Conservation (phyloP, 2,329 filamentous ascomycete species). For the Scorias spongiosa region DNA sequence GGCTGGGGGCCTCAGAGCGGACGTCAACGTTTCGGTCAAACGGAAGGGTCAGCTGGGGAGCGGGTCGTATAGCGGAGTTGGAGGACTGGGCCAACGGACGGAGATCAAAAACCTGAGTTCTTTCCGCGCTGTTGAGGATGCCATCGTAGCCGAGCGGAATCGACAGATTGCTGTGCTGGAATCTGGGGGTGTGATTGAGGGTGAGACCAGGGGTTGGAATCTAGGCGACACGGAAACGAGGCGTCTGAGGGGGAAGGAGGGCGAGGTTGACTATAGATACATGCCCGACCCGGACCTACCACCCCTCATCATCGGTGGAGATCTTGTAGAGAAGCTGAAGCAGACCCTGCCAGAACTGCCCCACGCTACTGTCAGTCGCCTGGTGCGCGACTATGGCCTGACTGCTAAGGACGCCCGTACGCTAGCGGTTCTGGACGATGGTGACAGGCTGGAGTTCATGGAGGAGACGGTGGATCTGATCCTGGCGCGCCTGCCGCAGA, state of each 20-base stretch:
- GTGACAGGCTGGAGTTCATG: constrained; percentile 69
- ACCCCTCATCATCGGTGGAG: constrained; percentile 58
- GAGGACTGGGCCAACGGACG: constrained; percentile 65
- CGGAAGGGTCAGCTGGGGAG: constrained; percentile 30
- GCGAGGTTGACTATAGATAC: constrained; percentile 93
- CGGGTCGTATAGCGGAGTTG: constrained; percentile 39
- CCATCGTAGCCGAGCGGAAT: constrained; percentile 79
- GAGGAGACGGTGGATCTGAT: constrained; percentile 46
- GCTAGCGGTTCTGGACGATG: constrained; percentile 61
- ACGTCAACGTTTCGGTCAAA: constrained; percentile 85
- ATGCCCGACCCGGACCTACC: constrained; percentile 92
- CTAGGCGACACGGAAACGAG: constrained; percentile 70
- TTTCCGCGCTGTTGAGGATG: constrained; percentile 89
- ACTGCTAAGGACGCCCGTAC: constrained; percentile 72
- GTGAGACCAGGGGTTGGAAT: constrained; percentile 89
- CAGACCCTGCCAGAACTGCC: constrained; percentile 54
- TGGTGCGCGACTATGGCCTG: constrained; percentile 45
- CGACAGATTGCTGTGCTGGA: constrained; percentile 73
- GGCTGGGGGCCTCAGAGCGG: constrained; percentile 72
- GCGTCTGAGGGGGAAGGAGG: constrained; percentile 78
- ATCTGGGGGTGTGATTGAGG: constrained; percentile 55
- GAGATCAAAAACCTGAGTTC: constrained; percentile 97
- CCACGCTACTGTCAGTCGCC: constrained; percentile 45
- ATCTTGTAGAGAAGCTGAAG: constrained; percentile 51
- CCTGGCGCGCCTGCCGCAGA: constrained; percentile 15